Base-by-base conservation (phyloP, 345 rosid genomes). In the Eucalyptus polyanthemos region DNA sequence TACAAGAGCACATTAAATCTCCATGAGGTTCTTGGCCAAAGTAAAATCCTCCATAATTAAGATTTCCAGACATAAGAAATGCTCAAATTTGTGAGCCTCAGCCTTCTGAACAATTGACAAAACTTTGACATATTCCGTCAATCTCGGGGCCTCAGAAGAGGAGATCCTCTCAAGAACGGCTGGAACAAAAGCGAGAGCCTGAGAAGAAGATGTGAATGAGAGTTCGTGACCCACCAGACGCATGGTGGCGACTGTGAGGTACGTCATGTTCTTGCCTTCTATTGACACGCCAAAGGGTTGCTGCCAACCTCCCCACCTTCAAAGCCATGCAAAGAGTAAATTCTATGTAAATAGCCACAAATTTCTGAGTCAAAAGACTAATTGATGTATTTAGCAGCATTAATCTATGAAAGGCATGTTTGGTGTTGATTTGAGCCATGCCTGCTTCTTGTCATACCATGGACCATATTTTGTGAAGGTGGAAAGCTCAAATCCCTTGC, bases 221-320 rank as follows among this genome's bases (percentile, higher is more conserved):
- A 89, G 89, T 65, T 91, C 92, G n/a, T 89, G 91, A 40, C 91
- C 92, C 42, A 88, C 94, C 11, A 91, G 91, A 24, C 89, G 83
- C 3, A 88, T 91, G 4, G 92, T 89, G 58, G 93, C 90, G 12
- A 62, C 87, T 27, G 91, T 88, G 69, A 89, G 51, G 49, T 53
- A 86, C 29, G 87, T 89, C 51, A 29, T 51, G 42, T 88, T 90
- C 83, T 90, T 86, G 44, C 91, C 91, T 24, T 89, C 87, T 49
- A 22, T 62, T 7, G 49, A 31, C 37, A 45, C 62, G 7, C 88
- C 90, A 72, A 90, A 91, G 12, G 90, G 80, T 50, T 89, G 88
- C 47, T 91, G 69, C 93, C 93, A 93, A 58, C 92, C 92, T 31
- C 87, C 87, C 93, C 76, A 87, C 87, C 90, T 92, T 87, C 58